A percentile compares a stretch with the other conserved stretches of the same genome.
Conservation (phyloP, 2,329 filamentous ascomycete genomes). For the Colletotrichum endophyticum region DNA sequence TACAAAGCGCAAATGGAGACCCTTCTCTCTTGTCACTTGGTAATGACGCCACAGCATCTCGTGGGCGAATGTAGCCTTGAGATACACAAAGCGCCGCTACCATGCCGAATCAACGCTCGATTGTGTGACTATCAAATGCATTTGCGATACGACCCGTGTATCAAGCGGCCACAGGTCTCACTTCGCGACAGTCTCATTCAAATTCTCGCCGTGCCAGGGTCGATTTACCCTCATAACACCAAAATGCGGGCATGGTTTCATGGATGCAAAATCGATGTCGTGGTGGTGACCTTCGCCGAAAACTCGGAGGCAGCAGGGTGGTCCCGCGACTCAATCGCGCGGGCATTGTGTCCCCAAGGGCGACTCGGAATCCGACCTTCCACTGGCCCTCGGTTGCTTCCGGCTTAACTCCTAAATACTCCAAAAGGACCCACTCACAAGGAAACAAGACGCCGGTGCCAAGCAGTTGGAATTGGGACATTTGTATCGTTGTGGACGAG, state of each 20-base stretch:
- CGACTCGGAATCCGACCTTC: neutral
- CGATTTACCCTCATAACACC: neutral
- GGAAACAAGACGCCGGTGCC: neutral
- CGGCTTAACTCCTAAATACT: neutral
- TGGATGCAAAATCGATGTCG: neutral
- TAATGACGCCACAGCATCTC: neutral
- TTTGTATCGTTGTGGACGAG: neutral
- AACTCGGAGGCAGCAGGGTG: neutral
- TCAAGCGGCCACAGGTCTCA: neutral
- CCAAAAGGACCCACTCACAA: neutral
- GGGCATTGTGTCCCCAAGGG: neutral
- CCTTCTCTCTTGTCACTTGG: neutral
- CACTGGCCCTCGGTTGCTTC: neutral
- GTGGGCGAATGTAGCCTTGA: neutral
- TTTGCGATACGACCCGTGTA: neutral
- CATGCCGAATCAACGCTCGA: neutral
- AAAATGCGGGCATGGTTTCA: neutral
- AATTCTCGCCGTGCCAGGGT: neutral
- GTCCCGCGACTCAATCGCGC: neutral
- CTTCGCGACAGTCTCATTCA: neutral
- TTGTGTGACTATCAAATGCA: neutral
- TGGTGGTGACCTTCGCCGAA: neutral
- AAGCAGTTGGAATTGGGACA: neutral
- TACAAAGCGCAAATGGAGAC: neutral
- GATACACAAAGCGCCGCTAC: neutral